Percentiles rank a stretch among this genome's conserved stretches.
phyloP scores from a whole-genome alignment of 148 eudicot species.

The Chenopodium quinoa region DNA sequence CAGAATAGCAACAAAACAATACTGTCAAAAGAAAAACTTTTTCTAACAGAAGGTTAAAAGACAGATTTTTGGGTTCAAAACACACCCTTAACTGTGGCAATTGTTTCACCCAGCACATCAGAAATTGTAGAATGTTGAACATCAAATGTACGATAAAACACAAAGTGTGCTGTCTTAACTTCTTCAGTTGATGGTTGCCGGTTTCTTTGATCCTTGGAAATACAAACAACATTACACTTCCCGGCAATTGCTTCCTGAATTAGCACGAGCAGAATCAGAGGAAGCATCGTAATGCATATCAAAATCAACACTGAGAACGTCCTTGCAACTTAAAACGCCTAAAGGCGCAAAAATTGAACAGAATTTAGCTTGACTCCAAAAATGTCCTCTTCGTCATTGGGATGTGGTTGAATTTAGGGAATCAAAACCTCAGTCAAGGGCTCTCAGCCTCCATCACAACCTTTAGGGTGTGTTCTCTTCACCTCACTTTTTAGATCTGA shows the following conservation, averaged over 20 bases:
- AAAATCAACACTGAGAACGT: not conserved
- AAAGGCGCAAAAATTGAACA: not conserved
- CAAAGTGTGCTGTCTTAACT: conserved; percentile 47
- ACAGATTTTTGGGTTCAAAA: conserved; percentile 19
- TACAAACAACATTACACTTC: conserved; percentile 72
- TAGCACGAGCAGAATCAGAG: conserved; percentile 28
- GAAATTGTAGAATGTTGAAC: conserved; percentile 44
- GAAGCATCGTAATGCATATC: not conserved
- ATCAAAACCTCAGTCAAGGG: no score
- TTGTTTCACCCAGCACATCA: conserved; percentile 49
- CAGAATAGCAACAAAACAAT: conserved; percentile 27
- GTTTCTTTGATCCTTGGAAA: conserved; percentile 60
- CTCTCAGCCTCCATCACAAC: no score
- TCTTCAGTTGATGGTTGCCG: conserved; percentile 62
- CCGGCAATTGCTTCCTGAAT: conserved; percentile 75
- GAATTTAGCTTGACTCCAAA: not conserved
- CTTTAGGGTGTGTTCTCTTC: no score
- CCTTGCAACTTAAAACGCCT: not conserved
- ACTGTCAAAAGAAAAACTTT: conserved; percentile 21
- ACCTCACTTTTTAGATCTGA: no score
- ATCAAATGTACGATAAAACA: conserved; percentile 79
- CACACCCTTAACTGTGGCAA: conserved; percentile 56
- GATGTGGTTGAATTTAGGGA: not conserved
- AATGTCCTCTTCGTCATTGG: no score
- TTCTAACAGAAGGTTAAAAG: conserved; percentile 21